Conservation (phyloP, 2,329 filamentous ascomycete species). For the Orbilia brochopaga region DNA sequence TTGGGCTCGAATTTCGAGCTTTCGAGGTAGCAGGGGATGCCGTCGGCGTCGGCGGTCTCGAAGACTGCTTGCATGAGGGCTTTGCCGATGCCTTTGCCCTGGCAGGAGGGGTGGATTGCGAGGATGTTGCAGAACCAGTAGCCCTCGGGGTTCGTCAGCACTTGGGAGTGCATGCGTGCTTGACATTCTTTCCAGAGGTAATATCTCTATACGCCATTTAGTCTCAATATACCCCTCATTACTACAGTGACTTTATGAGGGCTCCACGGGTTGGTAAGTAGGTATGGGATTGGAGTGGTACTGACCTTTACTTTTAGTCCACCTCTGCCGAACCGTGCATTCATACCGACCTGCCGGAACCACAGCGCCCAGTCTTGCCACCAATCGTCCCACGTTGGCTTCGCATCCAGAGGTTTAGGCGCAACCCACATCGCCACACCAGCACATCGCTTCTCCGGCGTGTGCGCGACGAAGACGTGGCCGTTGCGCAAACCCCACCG, state of each 20-base stretch:
- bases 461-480: slow-evolving; percentile 70
- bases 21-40: slow-evolving; percentile 72
- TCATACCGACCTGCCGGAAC: slow-evolving; percentile 70
- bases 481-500: slow-evolving; percentile 73
- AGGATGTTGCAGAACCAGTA: slow-evolving; percentile 82
- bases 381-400: slow-evolving; percentile 68
- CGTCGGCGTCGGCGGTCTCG: slow-evolving; percentile 68
- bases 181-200: slow-evolving; percentile 75
- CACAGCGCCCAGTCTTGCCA: slow-evolving; percentile 71
- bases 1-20: slow-evolving; percentile 73
- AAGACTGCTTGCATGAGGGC: slow-evolving; percentile 70
- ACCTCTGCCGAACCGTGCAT: slow-evolving; percentile 71
- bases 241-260: no score
- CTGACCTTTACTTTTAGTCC: slow-evolving; percentile 68
- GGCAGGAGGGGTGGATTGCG: slow-evolving; percentile 69
- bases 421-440: slow-evolving; percentile 76
- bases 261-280: no score
- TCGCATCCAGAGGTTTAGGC: slow-evolving; percentile 62
- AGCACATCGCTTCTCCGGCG: slow-evolving; percentile 63
- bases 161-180: slow-evolving; percentile 65
- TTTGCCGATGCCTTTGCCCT: slow-evolving; percentile 71
- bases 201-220: slow-evolving; percentile 64
- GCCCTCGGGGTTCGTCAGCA: slow-evolving; percentile 71
- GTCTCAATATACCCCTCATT: no score
- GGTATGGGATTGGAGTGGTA: slow-evolving; percentile 30